These are phyloP conservation scores for Oryza officinalis DNA, from an alignment of 176 grass and related monocot genomes.

Conservation along the genomic window DNA sequence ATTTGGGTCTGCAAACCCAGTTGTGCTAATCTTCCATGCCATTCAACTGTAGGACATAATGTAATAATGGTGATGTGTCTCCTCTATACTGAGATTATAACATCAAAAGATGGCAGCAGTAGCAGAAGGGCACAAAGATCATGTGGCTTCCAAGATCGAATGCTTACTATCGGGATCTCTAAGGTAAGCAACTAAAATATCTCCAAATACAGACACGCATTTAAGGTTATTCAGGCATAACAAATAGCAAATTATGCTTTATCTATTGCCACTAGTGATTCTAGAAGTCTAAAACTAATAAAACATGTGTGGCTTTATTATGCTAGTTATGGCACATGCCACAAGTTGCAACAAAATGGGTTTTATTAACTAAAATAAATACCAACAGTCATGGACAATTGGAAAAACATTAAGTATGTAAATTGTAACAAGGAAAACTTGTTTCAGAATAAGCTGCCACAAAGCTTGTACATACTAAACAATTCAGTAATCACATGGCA, in stretches of 20 bases:
- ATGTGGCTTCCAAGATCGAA: neutral
- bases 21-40: neutral
- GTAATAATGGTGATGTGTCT: neutral
- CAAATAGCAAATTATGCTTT: neutral
- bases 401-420: neutral
- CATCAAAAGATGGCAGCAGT: neutral
- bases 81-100: neutral
- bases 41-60: neutral
- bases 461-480: neutral
- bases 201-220: neutral
- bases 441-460: constrained; percentile 1
- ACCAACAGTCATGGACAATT: too few relatives aligned
- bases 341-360: neutral
- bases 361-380: constrained; percentile 21
- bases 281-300: neutral
- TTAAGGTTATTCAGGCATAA: neutral
- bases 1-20: neutral
- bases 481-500: constrained; percentile 1
- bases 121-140: neutral
- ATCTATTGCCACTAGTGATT: constrained; percentile 6
- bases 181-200: constrained; percentile 1
- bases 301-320: neutral
- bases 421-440: neutral
- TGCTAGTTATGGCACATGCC: neutral
- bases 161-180: neutral